Percentiles rank a stretch among this genome's conserved stretches.
phyloP scores from a whole-genome alignment of 305 asterid genomes.

The Fraxinus nigra region DNA sequence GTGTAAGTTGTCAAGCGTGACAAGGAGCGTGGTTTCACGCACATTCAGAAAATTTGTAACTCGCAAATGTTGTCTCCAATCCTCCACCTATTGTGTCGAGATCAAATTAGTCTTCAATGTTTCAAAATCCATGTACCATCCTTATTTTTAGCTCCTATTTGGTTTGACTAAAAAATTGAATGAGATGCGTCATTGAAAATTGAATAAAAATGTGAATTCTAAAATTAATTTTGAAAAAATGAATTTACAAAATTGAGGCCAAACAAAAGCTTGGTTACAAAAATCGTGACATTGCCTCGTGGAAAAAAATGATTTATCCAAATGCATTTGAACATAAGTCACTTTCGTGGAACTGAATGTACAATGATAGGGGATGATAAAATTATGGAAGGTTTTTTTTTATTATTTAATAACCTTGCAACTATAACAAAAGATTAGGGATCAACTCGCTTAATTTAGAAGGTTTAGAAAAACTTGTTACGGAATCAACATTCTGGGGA shows the following conservation, averaged over 20 bases:
- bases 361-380: background rate
- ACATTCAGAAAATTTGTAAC: background rate
- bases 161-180: background rate
- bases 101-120: background rate
- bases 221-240: too few species aligned
- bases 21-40: background rate
- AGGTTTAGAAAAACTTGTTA: background rate
- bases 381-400: too few species aligned
- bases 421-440: background rate
- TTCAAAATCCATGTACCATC: background rate
- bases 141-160: background rate
- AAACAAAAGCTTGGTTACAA: background rate
- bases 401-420: too few species aligned
- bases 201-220: too few species aligned
- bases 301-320: background rate
- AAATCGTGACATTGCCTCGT: background rate
- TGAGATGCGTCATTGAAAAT: background rate
- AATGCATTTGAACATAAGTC: too few species aligned
- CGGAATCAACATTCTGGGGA: background rate
- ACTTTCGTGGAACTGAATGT: background rate
- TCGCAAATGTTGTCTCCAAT: background rate
- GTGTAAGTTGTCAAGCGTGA: background rate
- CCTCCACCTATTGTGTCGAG: background rate
- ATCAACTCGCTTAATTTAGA: background rate
- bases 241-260: background rate